Evolutionary conservation across 306 rosid genomes (phyloP), one percentile per base, ranked within the genome.

Genomic region (Begonia peltatifolia): DNA sequence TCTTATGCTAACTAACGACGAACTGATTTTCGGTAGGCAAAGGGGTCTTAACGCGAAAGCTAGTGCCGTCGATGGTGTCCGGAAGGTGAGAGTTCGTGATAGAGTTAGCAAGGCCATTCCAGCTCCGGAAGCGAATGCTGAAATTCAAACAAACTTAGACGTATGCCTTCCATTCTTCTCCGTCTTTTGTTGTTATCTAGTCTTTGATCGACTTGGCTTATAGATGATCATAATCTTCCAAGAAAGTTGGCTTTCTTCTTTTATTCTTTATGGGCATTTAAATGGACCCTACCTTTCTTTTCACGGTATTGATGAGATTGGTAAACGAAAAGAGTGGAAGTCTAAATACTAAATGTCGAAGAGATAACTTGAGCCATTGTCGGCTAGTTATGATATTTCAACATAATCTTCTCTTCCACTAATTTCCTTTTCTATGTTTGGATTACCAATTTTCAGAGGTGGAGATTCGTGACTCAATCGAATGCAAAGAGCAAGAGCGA

Each of bases 51-150:
- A 18, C 55, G 94, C 84, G 50, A 90, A 86, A 77, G 51, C 84
- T 59, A 69, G 59, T 65, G 84, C 72, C 4, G 74, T 49, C 56
- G 97, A 90, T 63, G 86, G 86, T 53, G 72, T 58, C 13, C 81
- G 78, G 70, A 86, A 65, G 66, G 84, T 66, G 54, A 76, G 78
- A 70, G 63, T 65, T 61, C 94, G 94, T n/a, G 95, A 90, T 20
- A 86, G 79, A 20, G 65, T 51, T 55, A 72, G 92, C 52, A 82
- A 92, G 54, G 94, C 99, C 51, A 46, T 86, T 69, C 95, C 99
- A 0, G 87, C 79, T 59, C 99, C 99, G 10, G 99, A 86, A 79
- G 99, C 99, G 55, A 90, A 90, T 62, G 99, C 99, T 22, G 99
- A 90, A 69, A 69, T 67, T 62, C 95, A 81, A 79, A 71, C 80